Base-by-base conservation (phyloP, 352 stramenopile genomes). In the Stramenopiles sp. region DNA sequence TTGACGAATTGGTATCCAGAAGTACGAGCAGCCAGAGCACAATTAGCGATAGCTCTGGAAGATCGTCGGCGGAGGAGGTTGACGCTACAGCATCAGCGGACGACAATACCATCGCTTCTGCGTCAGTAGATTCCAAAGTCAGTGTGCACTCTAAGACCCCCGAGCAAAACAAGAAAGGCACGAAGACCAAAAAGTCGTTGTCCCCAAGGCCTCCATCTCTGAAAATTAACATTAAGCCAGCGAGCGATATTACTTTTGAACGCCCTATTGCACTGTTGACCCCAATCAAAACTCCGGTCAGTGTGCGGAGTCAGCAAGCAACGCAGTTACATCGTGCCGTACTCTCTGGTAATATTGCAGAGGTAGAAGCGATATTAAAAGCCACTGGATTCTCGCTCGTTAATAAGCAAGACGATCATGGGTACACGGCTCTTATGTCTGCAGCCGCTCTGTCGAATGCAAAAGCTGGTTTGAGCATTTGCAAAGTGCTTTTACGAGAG, bases 401-500 rank as follows among this genome's bases (percentile, higher is more conserved):
- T 33, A 78, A 78, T 14, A 31, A 78, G 30, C 71, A 31, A 33
- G 71, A 78, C 22, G 31, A 31, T 31, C 4, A 78, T 33, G 71
- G 71, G 4, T 78, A 78, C 31, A 78, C 71, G 4, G 30, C 71
- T 33, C 22, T 78, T 4, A 78, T 78, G 71, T 31, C 31, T 33
- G 71, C 71, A 8, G 71, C 71, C 8, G 71, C 71, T 14, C 14
- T 78, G 71, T 4, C 30, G 8, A 14, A 33, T 14, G 14, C 4
- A 14, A 78, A 78, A 33, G 30, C 14, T 14, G 31, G 31, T 14
- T 31, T 78, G 8, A 14, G 4, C 4, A 78, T 78, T 14, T 78
- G 71, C 22, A 81, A 84, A 81, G 8, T 83, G 14, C 0, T 84
- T 4, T 67, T 84, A 8, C 7, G 32, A 25, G 32, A 80, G 33